Evolutionary conservation across 2,329 filamentous ascomycete species (phyloP).

Genomic region (Fragosphaeria purpurea): DNA sequence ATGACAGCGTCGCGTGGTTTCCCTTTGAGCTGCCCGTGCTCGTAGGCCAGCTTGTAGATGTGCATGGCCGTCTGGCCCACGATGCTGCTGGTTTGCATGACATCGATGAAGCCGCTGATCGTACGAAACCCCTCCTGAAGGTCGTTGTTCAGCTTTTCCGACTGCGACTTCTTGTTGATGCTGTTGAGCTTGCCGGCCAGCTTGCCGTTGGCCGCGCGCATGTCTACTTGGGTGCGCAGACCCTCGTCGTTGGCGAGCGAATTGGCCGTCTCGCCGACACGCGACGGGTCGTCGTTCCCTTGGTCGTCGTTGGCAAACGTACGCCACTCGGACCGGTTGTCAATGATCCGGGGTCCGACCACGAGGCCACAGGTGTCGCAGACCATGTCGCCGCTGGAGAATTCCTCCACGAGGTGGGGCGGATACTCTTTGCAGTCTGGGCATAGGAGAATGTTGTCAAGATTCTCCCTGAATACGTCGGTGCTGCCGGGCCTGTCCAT

Average conservation of each 20-base stretch:
- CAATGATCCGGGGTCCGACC: conserved; percentile 81
- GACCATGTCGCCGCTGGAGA: conserved; percentile 84
- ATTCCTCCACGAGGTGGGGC: conserved; percentile 89
- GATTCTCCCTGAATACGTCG: conserved; percentile 59
- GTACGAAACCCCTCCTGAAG: conserved; percentile 73
- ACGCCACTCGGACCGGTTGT: conserved; percentile 95
- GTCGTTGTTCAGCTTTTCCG: conserved; percentile 17
- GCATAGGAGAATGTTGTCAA: conserved; percentile 78
- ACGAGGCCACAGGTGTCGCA: conserved; percentile 89
- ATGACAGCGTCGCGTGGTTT: conserved; percentile 92
- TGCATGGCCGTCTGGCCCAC: conserved; percentile 88
- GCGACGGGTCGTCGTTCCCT: conserved; percentile 89
- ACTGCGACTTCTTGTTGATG: conserved; percentile 20
- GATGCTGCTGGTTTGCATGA: conserved; percentile 67
- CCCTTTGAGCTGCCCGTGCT: conserved; percentile 87
- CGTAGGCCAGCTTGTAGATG: conserved; percentile 89
- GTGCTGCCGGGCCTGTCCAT: conserved; percentile 16
- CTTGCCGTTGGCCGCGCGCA: conserved; percentile 15
- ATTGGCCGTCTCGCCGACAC: conserved; percentile 92
- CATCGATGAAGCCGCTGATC: conserved; percentile 79
- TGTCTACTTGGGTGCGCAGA: conserved; percentile 17
- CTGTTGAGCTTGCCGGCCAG: conserved; percentile 17
- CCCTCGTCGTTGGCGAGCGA: conserved; percentile 42
- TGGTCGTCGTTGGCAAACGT: conserved; percentile 98
- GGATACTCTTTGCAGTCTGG: conserved; percentile 84